Evolutionary conservation across 768 basidiomycete genomes (phyloP).

Genomic region (Leucosporidium yakuticum): DNA sequence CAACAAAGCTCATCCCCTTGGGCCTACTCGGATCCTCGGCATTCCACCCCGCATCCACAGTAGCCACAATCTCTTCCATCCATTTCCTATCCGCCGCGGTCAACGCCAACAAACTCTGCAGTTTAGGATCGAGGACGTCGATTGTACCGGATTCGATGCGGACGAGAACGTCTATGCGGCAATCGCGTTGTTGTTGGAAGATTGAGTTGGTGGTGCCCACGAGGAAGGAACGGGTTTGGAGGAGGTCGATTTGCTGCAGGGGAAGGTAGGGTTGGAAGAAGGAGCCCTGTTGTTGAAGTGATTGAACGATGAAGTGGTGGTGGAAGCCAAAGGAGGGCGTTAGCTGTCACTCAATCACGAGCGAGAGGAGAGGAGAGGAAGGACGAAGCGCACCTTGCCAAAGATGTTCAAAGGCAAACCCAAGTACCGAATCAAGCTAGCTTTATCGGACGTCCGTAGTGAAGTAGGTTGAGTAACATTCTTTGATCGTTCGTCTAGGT

Average conservation of each 20-base stretch:
- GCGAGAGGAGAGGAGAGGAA: not conserved
- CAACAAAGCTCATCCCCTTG: constrained; percentile 74
- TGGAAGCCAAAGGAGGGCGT: not conserved
- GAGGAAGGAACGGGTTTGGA: constrained; percentile 76
- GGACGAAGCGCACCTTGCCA: constrained; percentile 59
- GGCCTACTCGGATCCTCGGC: constrained; percentile 57
- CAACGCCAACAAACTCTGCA: constrained; percentile 70
- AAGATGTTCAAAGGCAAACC: constrained; percentile 93
- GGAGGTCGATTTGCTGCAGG: constrained; percentile 84
- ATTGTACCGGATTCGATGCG: constrained; percentile 80
- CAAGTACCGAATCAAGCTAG: constrained; percentile 82
- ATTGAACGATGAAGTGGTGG: constrained; percentile 14
- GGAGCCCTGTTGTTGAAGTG: constrained; percentile 55
- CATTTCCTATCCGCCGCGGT: constrained; percentile 93
- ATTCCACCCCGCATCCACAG: constrained; percentile 76
- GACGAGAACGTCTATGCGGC: constrained; percentile 69
- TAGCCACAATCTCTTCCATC: constrained; percentile 69
- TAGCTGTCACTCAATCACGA: not conserved
- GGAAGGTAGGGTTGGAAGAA: constrained; percentile 99
- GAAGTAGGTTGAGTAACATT: constrained; percentile 68
- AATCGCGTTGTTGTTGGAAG: constrained; percentile 83
- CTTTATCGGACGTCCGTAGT: constrained; percentile 77
- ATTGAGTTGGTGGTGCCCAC: constrained; percentile 83
- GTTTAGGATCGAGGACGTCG: constrained; percentile 74
- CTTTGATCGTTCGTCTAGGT: constrained; percentile 58